Evolutionary conservation across 495 filamentous ascomycete genomes (phyloP).

Genomic region (Penicillium goetzii): DNA sequence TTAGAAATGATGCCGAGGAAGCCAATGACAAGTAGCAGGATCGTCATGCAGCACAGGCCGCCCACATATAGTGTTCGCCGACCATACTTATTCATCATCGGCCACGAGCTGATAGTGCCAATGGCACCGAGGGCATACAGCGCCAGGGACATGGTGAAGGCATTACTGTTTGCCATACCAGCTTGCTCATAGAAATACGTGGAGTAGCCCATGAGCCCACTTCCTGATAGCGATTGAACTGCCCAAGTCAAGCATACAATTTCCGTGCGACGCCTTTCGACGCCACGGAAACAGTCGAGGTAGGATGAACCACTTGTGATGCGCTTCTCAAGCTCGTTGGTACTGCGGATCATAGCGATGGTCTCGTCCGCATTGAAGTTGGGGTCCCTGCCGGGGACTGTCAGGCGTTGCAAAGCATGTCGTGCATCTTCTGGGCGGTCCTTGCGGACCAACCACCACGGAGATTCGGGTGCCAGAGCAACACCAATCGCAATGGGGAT

Average conservation of each 20-base stretch:
- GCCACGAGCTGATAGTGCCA: conserved; percentile 33
- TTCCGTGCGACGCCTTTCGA: conserved; percentile 71
- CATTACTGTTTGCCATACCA: conserved; percentile 51
- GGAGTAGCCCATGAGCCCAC: conserved; percentile 47
- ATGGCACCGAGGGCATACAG: conserved; percentile 36
- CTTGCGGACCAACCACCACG: conserved; percentile 80
- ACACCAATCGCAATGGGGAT: conserved; percentile 70
- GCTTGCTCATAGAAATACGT: conserved; percentile 70
- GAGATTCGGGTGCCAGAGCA: conserved; percentile 71
- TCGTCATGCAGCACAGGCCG: conserved; percentile 50
- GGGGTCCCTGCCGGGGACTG: conserved; percentile 45
- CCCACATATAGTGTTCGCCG: conserved; percentile 58
- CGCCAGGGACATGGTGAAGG: conserved; percentile 34
- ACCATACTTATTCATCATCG: conserved; percentile 47
- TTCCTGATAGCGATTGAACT: conserved; percentile 15
- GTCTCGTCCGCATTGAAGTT: conserved; percentile 72
- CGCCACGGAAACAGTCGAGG: conserved; percentile 72
- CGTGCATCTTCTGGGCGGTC: conserved; percentile 69
- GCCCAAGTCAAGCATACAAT: conserved; percentile 66
- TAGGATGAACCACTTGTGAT: conserved; percentile 65
- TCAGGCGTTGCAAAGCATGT: conserved; percentile 64
- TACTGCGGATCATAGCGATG: conserved; percentile 80
- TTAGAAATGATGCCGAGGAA: conserved; percentile 60
- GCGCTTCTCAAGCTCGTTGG: conserved; percentile 71
- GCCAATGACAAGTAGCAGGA: conserved; percentile 61